Percentiles rank a stretch among this genome's conserved stretches.
These are phyloP conservation scores for Lipomyces yamadae DNA, from an alignment of 805 yeast species.

Conservation along the genomic window DNA sequence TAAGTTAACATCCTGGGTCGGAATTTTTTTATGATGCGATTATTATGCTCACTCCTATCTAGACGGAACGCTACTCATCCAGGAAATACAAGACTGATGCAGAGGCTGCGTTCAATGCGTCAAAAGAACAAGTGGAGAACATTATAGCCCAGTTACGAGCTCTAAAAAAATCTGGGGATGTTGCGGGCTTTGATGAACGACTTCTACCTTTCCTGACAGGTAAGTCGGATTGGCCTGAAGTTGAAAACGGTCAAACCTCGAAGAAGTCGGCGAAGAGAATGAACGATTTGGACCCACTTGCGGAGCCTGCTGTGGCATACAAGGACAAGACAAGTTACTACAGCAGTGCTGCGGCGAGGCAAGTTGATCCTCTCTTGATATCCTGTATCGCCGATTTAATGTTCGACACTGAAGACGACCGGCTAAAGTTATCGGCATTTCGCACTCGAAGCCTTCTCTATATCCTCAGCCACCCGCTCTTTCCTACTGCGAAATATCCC, in stretches of 20 bases:
- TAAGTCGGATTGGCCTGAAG: slow-evolving; percentile 14
- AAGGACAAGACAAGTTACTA: slow-evolving; percentile 6
- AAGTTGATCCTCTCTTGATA: slow-evolving; percentile 38
- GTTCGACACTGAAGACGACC: slow-evolving; percentile 33
- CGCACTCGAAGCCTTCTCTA: slow-evolving; percentile 65
- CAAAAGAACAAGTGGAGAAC: slow-evolving; percentile 8
- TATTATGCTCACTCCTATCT: not conserved
- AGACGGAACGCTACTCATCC: slow-evolving; percentile 16
- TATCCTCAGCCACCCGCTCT: slow-evolving; percentile 83
- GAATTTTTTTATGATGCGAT: not conserved
- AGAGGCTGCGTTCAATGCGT: not conserved
- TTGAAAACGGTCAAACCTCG: not conserved
- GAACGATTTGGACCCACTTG: not conserved
- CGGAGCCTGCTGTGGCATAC: not conserved
- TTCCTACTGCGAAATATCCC: slow-evolving; percentile 63
- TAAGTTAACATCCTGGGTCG: not conserved
- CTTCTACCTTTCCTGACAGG: slow-evolving; percentile 14
- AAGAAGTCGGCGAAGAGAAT: not conserved
- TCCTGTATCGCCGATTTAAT: slow-evolving; percentile 42
- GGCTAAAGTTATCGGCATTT: slow-evolving; percentile 41
- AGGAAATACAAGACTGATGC: slow-evolving; percentile 8
- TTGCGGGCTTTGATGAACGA: slow-evolving; percentile 8
- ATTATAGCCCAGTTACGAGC: slow-evolving; percentile 9
- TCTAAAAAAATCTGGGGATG: slow-evolving; percentile 8
- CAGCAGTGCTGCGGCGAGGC: slow-evolving; percentile 28